These are phyloP conservation scores for Aspergillus fischeri DNA, from an alignment of 2,329 filamentous ascomycete genomes.

Conservation along the genomic window DNA sequence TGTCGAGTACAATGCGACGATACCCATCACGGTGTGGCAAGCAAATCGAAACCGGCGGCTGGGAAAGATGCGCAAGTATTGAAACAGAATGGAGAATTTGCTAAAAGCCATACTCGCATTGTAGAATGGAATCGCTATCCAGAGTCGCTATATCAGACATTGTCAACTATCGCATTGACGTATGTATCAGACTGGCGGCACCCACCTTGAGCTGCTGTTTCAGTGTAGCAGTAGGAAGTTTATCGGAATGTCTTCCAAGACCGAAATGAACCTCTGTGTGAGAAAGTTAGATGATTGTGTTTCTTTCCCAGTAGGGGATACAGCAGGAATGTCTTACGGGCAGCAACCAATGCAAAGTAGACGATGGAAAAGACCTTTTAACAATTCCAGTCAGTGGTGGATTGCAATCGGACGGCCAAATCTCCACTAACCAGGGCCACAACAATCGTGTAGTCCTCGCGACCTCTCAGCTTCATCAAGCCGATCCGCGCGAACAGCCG, in stretches of 20 bases:
- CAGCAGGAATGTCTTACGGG: slow-evolving; percentile 16
- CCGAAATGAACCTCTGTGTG: slow-evolving; percentile 24
- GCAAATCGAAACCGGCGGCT: slow-evolving; percentile 25
- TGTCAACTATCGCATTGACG: not conserved
- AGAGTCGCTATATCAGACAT: slow-evolving; percentile 20
- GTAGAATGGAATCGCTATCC: slow-evolving; percentile 32
- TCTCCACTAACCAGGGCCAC: slow-evolving; percentile 19
- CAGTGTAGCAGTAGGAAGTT: slow-evolving; percentile 13
- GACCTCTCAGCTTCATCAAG: slow-evolving; percentile 30
- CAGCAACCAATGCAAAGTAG: slow-evolving; percentile 27
- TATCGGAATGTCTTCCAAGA: slow-evolving; percentile 21
- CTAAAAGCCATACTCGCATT: slow-evolving; percentile 33
- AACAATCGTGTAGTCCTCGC: slow-evolving; percentile 31
- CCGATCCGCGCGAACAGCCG: slow-evolving; percentile 25
- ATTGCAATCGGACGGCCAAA: not conserved
- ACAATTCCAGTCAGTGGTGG: not conserved
- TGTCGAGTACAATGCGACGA: slow-evolving; percentile 26
- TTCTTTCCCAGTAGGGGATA: not conserved
- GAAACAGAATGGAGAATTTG: slow-evolving; percentile 44
- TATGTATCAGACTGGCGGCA: not conserved
- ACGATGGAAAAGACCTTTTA: slow-evolving; percentile 20
- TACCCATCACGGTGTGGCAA: slow-evolving; percentile 32
- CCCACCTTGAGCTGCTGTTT: slow-evolving; percentile 26
- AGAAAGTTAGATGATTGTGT: slow-evolving; percentile 3
- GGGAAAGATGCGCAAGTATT: slow-evolving; percentile 45